Evolutionary conservation across 257 asterid genomes (phyloP).

Genomic region (Solanum corneliomulleri): DNA sequence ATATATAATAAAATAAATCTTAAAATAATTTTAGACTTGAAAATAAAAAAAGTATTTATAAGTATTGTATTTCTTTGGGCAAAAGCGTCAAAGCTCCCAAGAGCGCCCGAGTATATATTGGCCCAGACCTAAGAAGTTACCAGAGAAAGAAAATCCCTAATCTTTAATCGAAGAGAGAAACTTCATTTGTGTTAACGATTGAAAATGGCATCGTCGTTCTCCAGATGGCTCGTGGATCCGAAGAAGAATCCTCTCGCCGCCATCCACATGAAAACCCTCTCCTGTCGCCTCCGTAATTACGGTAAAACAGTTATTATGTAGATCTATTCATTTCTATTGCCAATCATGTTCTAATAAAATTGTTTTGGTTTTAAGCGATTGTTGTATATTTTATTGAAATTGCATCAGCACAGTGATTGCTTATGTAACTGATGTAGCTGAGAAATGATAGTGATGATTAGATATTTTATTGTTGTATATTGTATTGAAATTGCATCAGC

Average conservation of each 20-base stretch:
- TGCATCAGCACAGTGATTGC: not conserved
- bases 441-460: not conserved
- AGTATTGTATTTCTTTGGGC: not conserved
- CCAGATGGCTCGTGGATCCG: slow-evolving; percentile 69
- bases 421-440: not conserved
- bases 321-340: not conserved
- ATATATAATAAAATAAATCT: no score
- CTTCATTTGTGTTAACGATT: not conserved
- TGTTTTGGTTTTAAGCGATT: not conserved
- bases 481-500: no score
- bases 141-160: not conserved
- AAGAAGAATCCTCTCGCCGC: slow-evolving; percentile 71
- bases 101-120: not conserved
- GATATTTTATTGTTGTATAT: not conserved
- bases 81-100: not conserved
- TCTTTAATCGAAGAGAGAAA: not conserved
- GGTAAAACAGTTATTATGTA: slow-evolving; percentile 18
- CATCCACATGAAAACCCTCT: slow-evolving; percentile 47
- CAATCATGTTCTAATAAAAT: not conserved
- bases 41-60: no score
- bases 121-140: not conserved
- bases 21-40: fast-evolving
- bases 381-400: not conserved
- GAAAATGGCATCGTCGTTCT: slow-evolving; percentile 35
- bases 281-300: slow-evolving; percentile 50